Evolutionary conservation across 1,139 yeast genomes (phyloP).

Genomic region (Petasospora rhodanensis): DNA sequence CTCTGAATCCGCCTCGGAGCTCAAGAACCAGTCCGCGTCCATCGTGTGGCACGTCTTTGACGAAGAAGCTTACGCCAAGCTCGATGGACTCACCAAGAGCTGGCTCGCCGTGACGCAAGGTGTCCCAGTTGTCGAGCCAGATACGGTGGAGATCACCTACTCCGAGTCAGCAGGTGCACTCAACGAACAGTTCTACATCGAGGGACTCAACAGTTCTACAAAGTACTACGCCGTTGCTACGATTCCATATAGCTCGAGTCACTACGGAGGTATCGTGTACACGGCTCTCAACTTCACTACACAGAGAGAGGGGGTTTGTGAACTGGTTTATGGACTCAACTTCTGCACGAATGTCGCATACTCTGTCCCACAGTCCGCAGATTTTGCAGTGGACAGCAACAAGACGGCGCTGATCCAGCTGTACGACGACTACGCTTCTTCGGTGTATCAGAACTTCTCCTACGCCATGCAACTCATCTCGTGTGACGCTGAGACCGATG

Average conservation of each 20-base stretch:
- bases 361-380: slow-evolving; percentile 66
- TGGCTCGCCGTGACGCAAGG: slow-evolving; percentile 66
- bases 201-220: slow-evolving; percentile 58
- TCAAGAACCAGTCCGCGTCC: slow-evolving; percentile 20
- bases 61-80: slow-evolving; percentile 35
- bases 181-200: slow-evolving; percentile 57
- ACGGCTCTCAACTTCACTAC: slow-evolving; percentile 59
- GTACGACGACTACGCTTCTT: slow-evolving; percentile 63
- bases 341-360: slow-evolving; percentile 84
- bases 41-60: slow-evolving; percentile 45
- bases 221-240: slow-evolving; percentile 64
- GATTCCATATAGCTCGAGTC: slow-evolving; percentile 37
- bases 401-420: slow-evolving; percentile 31
- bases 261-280: slow-evolving; percentile 65
- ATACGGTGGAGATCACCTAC: slow-evolving; percentile 14
- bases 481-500: slow-evolving; percentile 70
- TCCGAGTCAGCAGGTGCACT: slow-evolving; percentile 41
- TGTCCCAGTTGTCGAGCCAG: slow-evolving; percentile 31
- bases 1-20: slow-evolving; percentile 12
- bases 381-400: slow-evolving; percentile 9
- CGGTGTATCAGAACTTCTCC: slow-evolving; percentile 59
- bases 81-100: slow-evolving; percentile 47
- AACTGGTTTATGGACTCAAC: slow-evolving; percentile 64
- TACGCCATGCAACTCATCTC: slow-evolving; percentile 72
- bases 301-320: slow-evolving; percentile 54